phyloP scores from a whole-genome alignment of 345 rosid genomes.

The Dimocarpus longan region DNA sequence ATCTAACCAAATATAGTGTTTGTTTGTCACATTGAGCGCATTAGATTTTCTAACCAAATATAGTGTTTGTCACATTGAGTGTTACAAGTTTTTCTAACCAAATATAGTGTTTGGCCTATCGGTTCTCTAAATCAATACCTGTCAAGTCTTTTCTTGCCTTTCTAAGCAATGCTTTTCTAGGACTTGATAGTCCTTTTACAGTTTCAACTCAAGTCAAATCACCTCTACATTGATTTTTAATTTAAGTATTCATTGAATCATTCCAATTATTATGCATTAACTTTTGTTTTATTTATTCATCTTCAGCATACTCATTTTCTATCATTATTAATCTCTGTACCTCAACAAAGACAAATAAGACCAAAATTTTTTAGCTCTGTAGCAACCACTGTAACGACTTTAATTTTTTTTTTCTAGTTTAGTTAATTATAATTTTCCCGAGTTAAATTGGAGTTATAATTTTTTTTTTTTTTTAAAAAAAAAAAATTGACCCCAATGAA shows the following conservation, averaged over 20 bases:
- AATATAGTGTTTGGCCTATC: background rate
- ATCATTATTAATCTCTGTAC: background rate
- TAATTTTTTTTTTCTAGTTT: too few relatives aligned
- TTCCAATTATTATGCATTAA: background rate
- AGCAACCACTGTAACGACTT: too few relatives aligned
- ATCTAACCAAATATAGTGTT: too few relatives aligned
- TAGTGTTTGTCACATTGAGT: too few relatives aligned
- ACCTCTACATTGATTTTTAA: background rate
- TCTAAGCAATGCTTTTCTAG: background rate
- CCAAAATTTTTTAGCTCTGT: too few relatives aligned
- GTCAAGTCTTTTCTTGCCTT: slow-evolving; percentile 11
- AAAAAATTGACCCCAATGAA: too few relatives aligned
- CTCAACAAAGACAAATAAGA: background rate
- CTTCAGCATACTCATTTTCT: background rate
- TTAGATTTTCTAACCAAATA: too few relatives aligned
- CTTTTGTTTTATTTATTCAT: background rate
- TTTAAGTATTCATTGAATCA: background rate
- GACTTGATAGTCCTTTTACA: background rate
- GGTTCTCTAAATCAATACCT: background rate
- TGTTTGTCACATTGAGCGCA: too few relatives aligned
- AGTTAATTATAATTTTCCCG: background rate
- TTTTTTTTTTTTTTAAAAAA: too few relatives aligned
- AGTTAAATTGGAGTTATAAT: background rate
- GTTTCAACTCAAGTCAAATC: background rate
- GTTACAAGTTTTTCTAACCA: background rate